phyloP scores from a whole-genome alignment of 257 asterid genomes.

The Coffea eugenioides region DNA sequence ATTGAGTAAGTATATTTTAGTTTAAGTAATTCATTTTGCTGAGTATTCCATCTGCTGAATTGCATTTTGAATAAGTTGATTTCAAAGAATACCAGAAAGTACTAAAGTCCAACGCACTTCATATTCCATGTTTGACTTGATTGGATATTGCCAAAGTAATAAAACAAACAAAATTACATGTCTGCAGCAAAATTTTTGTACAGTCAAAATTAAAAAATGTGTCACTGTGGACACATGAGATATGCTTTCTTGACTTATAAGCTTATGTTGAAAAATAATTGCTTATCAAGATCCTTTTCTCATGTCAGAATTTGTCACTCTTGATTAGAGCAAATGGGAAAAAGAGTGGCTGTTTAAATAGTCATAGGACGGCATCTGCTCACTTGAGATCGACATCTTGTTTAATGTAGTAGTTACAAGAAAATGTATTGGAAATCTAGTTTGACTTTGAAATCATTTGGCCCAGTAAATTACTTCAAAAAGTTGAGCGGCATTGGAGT shows the following conservation, averaged over 20 bases:
- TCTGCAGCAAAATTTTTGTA: not conserved
- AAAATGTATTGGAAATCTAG: not conserved
- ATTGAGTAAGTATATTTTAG: slow-evolving; percentile 63
- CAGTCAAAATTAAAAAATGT: not conserved
- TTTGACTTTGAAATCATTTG: not conserved
- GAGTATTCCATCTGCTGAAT: not conserved
- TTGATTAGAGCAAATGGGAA: not conserved
- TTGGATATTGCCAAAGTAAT: not conserved
- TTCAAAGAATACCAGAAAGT: too few species aligned
- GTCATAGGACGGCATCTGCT: not conserved
- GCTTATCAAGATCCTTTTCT: not conserved
- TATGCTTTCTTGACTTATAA: not conserved
- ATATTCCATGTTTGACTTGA: not conserved
- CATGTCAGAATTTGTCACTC: not conserved
- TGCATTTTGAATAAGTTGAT: not conserved
- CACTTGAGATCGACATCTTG: not conserved
- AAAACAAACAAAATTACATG: not conserved
- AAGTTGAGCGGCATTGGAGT: not conserved
- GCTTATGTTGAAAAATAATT: not conserved
- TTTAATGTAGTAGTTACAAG: not conserved
- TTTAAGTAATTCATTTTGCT: not conserved
- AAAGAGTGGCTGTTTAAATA: not conserved
- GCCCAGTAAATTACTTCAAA: not conserved
- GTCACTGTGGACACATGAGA: not conserved
- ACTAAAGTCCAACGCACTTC: not conserved